Base-by-base conservation (phyloP, 2,329 filamentous ascomycete genomes). In the Arthrobotrys pseudoclavata region DNA sequence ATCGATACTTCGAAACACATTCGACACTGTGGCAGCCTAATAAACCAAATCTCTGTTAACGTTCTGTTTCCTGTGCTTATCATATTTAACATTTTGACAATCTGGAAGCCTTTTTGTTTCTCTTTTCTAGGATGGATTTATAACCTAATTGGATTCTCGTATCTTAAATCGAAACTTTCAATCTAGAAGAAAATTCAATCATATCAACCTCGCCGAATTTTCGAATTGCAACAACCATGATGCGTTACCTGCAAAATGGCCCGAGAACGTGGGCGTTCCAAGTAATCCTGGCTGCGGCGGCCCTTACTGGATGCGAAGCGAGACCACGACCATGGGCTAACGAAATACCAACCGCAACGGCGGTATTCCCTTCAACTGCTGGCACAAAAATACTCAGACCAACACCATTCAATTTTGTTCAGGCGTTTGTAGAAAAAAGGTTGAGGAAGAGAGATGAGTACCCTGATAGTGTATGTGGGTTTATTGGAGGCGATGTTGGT, bases 381-480 rank as follows among this genome's bases (percentile, higher is more conserved):
- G 40, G 26, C 48, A n/a, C 50, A 24, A 70, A 47, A 29, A 20
- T 68, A 47, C 31, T 71, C n/a, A 60, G n/a, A 45, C 74, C 74
- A 45, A 77, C 74, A 68, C 61, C 74, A 34, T 77, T 77, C 47
- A 71, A 77, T 63, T 71, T 77, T 48, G 45, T 71, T 6, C 74
- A 77, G 37, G 61, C 34, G 3, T 71, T 77, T 57, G 74, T 77
- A 18, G 74, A 77, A n/a, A 66, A 53, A n/a, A 60, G 74, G n/a
- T 40, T 77, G 34, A 71, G 67, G 53, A 77, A 68, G 37, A 62
- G 74, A 42, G 67, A 53, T 13, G 67, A 71, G 7, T 77, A 71
- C 40, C 74, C 74, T 1, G 61, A 69, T n/a, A 77, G 62, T 31
- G 74, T 77, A 7, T 77, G 74, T 40, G 74, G 74, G 4, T 77